Evolutionary conservation across 352 stramenopile species (phyloP).

Genomic region (Pythium brassicae): DNA sequence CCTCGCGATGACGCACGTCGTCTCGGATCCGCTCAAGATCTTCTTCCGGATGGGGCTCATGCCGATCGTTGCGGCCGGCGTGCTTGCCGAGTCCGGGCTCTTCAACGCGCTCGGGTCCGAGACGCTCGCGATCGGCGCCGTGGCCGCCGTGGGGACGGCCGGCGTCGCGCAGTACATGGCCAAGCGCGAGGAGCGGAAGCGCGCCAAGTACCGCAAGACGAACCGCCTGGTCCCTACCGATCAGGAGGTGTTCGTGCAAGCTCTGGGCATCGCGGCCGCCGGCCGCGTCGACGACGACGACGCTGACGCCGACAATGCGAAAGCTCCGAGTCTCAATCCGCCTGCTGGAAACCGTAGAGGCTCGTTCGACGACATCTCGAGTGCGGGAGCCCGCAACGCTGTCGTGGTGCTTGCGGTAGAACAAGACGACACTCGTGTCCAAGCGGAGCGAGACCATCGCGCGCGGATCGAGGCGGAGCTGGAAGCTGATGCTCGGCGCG

Average conservation of each 20-base stretch:
- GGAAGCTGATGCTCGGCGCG: conserved; percentile 7
- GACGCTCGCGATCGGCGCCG: conserved; percentile 36
- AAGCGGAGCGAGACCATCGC: conserved; percentile 8
- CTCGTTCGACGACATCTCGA: conserved; percentile 33
- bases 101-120: conserved; percentile 49
- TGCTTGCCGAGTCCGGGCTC: conserved; percentile 48
- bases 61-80: conserved; percentile 47
- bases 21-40: conserved; percentile 66
- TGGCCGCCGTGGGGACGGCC: conserved; percentile 36
- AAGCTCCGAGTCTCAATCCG: not conserved
- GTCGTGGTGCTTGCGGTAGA: conserved; percentile 12
- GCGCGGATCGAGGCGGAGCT: conserved; percentile 17
- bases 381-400: conserved; percentile 14
- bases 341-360: conserved; percentile 4
- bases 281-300: conserved; percentile 11
- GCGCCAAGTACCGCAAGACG: conserved; percentile 13
- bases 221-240: conserved; percentile 29
- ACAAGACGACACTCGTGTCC: conserved; percentile 1
- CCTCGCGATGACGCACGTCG: conserved; percentile 48
- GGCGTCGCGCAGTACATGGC: conserved; percentile 45
- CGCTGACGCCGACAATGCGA: not conserved
- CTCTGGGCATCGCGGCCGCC: conserved; percentile 11
- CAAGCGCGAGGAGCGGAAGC: conserved; percentile 22
- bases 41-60: conserved; percentile 72
- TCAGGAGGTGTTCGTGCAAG: conserved; percentile 14